Base-by-base conservation (phyloP, 352 stramenopile species). In the Phytophthora parvispora region DNA sequence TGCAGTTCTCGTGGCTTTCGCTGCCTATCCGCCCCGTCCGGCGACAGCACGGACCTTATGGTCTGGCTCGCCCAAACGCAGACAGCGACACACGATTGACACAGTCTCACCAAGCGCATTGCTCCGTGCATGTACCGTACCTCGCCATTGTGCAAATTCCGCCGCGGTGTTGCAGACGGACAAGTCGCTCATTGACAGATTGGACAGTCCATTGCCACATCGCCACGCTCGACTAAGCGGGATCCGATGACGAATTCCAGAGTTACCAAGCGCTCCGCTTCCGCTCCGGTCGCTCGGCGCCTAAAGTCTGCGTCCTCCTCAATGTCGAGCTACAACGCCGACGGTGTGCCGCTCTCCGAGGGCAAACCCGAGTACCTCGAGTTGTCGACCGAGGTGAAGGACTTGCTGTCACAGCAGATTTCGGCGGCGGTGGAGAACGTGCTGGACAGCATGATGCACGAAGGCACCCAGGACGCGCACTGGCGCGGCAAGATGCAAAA, bases 401-500 rank as follows among this genome's bases (percentile, higher is more conserved):
- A 70, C 49, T 42, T 78, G 48, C 57, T 83, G n/a, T 38, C 74
- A 3, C 42, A 51, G 28, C 64, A 79, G 50, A 79, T 81, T 22
- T 75, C 56, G 7, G 50, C 50, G 12, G 70, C 74, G 3, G 74
- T 80, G 3, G 67, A 82, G 54, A 60, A 78, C 32, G 67, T 84
- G 16, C 43, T 84, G 49, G 74, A 80, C 22, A 72, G 60, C 20
- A 82, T 81, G 74, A 68, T 78, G 63, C 56, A 72, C 32, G 71
- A 80, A 64, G 67, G 60, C 20, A 71, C 64, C 18, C 16, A 70
- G 20, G 65, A 74, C 25, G 48, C 60, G 5, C 54, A 76, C 16
- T 80, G 74, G 74, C 56, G 70, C 15, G 40, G 36, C 31, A 78
- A 74, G 34, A 76, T 76, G 70, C 64, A 59, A 20, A 82, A 82